phyloP scores from a whole-genome alignment of 1,284 basidiomycete species.

The Fomitopsis palustris region DNA sequence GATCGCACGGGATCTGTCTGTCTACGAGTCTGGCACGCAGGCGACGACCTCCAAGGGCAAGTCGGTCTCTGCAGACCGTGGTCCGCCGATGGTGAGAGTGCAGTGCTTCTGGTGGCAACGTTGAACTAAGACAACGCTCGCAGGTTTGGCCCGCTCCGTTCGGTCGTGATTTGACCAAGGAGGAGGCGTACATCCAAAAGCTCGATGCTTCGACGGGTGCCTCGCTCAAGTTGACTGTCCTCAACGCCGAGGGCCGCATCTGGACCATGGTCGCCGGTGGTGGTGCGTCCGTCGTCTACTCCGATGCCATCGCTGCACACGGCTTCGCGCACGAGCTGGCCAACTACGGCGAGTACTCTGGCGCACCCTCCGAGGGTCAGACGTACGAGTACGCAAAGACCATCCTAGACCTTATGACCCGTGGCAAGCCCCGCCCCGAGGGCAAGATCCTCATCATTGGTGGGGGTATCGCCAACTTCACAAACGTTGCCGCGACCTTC shows the following conservation, averaged over 20 bases:
- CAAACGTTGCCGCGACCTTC: constrained; percentile 98
- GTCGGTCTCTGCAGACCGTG: constrained; percentile 80
- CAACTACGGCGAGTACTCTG: constrained; percentile 99
- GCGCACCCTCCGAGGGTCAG: constrained; percentile 97
- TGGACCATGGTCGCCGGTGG: constrained; percentile 99
- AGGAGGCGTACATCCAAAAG: constrained; percentile 99
- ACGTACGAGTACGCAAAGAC: constrained; percentile 99
- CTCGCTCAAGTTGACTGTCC: constrained; percentile 95
- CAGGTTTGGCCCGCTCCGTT: constrained; percentile 94
- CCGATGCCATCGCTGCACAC: constrained; percentile 95
- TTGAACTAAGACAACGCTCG: too few relatives aligned
- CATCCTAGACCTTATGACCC: constrained; percentile 95
- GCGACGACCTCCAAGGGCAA: constrained; percentile 43
- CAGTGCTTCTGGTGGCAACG: background rate
- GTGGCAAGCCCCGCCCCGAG: constrained; percentile 76
- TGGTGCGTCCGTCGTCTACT: constrained; percentile 80
- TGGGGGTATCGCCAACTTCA: constrained; percentile 99
- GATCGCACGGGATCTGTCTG: constrained; percentile 86
- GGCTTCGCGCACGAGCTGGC: constrained; percentile 97
- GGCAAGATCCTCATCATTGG: constrained; percentile 99
- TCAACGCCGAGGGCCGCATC: constrained; percentile 92
- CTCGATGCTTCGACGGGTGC: constrained; percentile 97
- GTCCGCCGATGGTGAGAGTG: constrained; percentile 84
- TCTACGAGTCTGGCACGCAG: constrained; percentile 54
- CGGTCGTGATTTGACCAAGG: constrained; percentile 97